These are phyloP conservation scores for Leccinum insigne DNA, from an alignment of 1,284 basidiomycete genomes.

Conservation along the genomic window DNA sequence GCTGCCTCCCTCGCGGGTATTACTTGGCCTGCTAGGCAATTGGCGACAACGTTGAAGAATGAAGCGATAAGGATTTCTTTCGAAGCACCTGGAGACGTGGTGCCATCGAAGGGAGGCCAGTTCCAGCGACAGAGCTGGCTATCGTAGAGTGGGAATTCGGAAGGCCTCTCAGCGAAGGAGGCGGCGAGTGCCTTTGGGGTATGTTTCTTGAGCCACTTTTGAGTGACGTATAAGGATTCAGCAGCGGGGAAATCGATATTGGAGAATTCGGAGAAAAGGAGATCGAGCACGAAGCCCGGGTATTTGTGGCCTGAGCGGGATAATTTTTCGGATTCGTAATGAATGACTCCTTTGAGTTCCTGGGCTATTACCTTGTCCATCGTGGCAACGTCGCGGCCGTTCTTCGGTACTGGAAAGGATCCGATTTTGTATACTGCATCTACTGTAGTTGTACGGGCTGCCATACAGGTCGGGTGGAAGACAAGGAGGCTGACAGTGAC, in stretches of 20 bases:
- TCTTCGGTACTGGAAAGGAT: background rate
- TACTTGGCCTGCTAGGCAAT: background rate
- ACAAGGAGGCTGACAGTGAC: background rate
- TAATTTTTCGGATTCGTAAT: background rate
- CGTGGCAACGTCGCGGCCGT: background rate
- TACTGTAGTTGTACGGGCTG: background rate
- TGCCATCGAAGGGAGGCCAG: background rate
- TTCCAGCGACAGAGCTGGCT: background rate
- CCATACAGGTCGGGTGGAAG: background rate
- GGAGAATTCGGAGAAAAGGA: background rate
- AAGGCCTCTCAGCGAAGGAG: background rate
- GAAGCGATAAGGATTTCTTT: background rate
- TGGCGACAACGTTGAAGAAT: background rate
- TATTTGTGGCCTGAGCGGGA: background rate
- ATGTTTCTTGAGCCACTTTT: background rate
- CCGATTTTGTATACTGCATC: background rate
- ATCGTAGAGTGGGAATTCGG: background rate
- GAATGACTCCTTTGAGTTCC: background rate
- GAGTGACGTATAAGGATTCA: background rate
- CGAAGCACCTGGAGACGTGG: background rate
- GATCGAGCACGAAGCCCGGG: background rate
- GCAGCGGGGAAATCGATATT: background rate
- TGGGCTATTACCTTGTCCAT: background rate
- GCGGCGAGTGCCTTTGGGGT: background rate
- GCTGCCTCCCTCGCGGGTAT: background rate